Conservation (phyloP, 495 filamentous ascomycete species). For the Margaritispora aquatica region DNA sequence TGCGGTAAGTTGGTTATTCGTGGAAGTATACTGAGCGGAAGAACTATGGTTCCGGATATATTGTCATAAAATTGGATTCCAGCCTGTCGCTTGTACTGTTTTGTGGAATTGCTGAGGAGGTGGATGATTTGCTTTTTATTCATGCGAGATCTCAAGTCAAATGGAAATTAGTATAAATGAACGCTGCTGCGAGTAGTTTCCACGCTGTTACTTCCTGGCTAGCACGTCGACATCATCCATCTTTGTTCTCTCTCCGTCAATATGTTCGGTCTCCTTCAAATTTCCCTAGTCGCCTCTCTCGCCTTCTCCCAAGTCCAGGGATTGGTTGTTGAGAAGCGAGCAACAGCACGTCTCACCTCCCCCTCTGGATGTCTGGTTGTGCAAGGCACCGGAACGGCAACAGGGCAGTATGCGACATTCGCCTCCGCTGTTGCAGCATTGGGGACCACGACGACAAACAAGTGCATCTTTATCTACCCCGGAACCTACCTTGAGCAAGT, state of each 20-base stretch:
- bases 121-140: not conserved
- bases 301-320: no score
- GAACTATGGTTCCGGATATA: not conserved
- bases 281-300: not conserved
- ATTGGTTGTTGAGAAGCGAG: not conserved
- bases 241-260: not conserved
- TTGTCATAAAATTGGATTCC: not conserved
- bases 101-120: not conserved
- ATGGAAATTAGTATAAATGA: not conserved
- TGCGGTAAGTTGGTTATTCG: not conserved
- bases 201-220: not conserved
- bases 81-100: not conserved
- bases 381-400: conserved; percentile 2
- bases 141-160: no score
- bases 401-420: conserved; percentile 4
- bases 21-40: not conserved
- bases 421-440: conserved; percentile 3
- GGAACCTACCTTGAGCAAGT: conserved; percentile 36
- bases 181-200: no score
- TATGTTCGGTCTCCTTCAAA: not conserved
- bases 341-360: conserved; percentile 2
- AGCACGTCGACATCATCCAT: not conserved
- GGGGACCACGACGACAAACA: conserved; percentile 20
- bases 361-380: conserved; percentile 15
- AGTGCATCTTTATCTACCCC: conserved; percentile 22